Evolutionary conservation across 176 grass and related monocot species (phyloP).

Genomic region (Puya raimondii): DNA sequence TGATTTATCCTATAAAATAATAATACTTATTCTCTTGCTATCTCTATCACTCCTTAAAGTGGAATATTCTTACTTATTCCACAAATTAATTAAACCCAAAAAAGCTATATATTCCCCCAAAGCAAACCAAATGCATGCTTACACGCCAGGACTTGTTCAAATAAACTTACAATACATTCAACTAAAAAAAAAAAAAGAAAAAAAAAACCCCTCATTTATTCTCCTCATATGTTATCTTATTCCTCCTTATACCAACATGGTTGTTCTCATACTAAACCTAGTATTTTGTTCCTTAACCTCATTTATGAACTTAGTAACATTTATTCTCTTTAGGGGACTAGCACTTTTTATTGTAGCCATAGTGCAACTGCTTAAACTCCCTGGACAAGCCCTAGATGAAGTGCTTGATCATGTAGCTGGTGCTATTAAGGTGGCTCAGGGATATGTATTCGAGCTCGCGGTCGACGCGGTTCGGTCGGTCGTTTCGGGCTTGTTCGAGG

Average conservation of each 20-base stretch:
- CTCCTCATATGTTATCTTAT: too few species aligned
- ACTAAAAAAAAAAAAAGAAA: constrained; percentile 17
- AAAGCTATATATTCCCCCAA: background rate
- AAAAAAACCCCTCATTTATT: too few species aligned
- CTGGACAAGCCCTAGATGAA: constrained; percentile 21
- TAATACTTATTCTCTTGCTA: too few species aligned
- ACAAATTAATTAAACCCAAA: too few species aligned
- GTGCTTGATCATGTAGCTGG: constrained; percentile 11
- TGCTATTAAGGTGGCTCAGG: background rate
- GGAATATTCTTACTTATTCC: too few species aligned
- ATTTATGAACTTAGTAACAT: constrained; percentile 12
- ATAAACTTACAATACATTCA: constrained; percentile 17
- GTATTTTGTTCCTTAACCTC: constrained; percentile 20
- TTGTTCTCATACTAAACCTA: constrained; percentile 19
- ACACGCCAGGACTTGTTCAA: constrained; percentile 34
- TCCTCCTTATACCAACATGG: background rate
- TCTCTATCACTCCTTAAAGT: too few species aligned
- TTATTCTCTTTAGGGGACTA: constrained; percentile 24
- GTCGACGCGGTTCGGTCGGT: constrained; percentile 7
- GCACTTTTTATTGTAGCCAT: constrained; percentile 16
- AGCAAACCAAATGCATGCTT: constrained; percentile 26
- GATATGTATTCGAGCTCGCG: constrained; percentile 10
- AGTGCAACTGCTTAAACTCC: constrained; percentile 31
- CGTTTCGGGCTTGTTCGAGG: constrained; percentile 24
- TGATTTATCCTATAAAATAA: too few species aligned